Percentiles rank a stretch among this genome's conserved stretches.
These are phyloP conservation scores for Starmerella scarabaei DNA, from an alignment of 805 yeast genomes.

Conservation along the genomic window DNA sequence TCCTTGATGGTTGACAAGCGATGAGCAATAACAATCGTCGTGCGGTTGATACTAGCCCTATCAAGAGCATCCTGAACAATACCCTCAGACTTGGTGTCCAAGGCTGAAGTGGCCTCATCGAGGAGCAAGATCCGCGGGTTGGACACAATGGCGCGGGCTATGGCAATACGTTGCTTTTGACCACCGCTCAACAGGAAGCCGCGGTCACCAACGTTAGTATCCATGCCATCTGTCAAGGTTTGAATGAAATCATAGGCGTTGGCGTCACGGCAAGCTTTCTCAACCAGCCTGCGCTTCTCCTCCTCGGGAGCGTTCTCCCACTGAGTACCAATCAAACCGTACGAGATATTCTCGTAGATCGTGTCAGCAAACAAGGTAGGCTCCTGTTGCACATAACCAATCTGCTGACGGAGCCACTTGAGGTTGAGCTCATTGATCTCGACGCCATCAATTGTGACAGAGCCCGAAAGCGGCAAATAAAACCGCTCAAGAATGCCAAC, in stretches of 20 bases:
- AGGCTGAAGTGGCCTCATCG: constrained; percentile 55
- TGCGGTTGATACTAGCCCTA: constrained; percentile 28
- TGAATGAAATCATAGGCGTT: constrained; percentile 32
- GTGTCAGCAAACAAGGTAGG: constrained; percentile 87
- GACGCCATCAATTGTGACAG: constrained; percentile 69
- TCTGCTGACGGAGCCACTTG: constrained; percentile 56
- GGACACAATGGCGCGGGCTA: constrained; percentile 55
- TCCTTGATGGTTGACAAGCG: constrained; percentile 44
- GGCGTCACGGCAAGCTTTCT: constrained; percentile 29
- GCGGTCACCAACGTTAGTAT: constrained; percentile 53
- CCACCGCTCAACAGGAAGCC: constrained; percentile 57
- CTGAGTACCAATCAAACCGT: constrained; percentile 66
- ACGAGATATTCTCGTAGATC: constrained; percentile 73
- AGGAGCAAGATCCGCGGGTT: constrained; percentile 46
- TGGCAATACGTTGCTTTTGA: constrained; percentile 59
- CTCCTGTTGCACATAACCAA: constrained; percentile 93
- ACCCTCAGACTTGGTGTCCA: constrained; percentile 37
- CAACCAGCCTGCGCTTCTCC: constrained; percentile 29
- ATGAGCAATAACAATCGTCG: constrained; percentile 49
- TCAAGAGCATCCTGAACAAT: constrained; percentile 33
- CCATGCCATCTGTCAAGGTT: constrained; percentile 68
- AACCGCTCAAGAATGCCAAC: constrained; percentile 75
- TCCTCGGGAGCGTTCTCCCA: constrained; percentile 38
- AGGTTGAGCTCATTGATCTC: constrained; percentile 63
- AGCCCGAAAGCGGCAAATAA: constrained; percentile 65